Evolutionary conservation across 208 protist genomes (phyloP).

Genomic region (Polymyxa betae): DNA sequence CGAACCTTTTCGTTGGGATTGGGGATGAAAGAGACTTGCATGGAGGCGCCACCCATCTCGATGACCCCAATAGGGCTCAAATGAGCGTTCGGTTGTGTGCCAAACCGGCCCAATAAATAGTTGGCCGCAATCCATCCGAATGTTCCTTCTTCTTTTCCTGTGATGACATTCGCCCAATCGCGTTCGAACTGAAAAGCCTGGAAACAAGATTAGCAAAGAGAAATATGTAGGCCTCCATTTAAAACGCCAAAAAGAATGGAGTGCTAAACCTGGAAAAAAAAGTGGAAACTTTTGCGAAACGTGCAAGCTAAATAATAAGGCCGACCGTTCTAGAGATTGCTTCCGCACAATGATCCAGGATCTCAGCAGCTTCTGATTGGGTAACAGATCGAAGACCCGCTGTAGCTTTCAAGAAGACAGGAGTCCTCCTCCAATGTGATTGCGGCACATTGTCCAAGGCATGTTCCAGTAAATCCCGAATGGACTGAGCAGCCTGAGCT

Average conservation of each 20-base stretch:
- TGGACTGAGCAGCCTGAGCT: not conserved
- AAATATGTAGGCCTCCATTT: not conserved
- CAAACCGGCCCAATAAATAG: constrained; percentile 1
- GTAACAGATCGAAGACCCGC: constrained; percentile 5
- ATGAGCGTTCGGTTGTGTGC: not conserved
- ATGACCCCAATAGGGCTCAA: constrained; percentile 34
- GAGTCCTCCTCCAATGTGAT: not conserved
- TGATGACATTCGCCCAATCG: not conserved
- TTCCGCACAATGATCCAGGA: not conserved
- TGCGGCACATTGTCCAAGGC: constrained; percentile 38
- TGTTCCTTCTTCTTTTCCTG: not conserved
- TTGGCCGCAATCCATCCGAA: constrained; percentile 49
- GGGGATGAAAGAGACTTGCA: constrained; percentile 24
- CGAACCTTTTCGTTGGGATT: not conserved
- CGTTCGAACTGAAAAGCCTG: not conserved
- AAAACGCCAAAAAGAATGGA: not conserved
- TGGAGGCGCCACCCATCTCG: constrained; percentile 44
- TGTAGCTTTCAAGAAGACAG: constrained; percentile 45
- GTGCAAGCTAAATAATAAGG: not conserved
- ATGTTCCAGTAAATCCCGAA: constrained; percentile 5
- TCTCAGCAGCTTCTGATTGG: not conserved
- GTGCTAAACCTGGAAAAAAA: not conserved
- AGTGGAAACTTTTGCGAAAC: not conserved
- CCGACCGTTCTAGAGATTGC: not conserved
- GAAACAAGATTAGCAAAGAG: not conserved